Base-by-base conservation (phyloP, 2,329 filamentous ascomycete species). In the Aureobasidium mangrovei region DNA sequence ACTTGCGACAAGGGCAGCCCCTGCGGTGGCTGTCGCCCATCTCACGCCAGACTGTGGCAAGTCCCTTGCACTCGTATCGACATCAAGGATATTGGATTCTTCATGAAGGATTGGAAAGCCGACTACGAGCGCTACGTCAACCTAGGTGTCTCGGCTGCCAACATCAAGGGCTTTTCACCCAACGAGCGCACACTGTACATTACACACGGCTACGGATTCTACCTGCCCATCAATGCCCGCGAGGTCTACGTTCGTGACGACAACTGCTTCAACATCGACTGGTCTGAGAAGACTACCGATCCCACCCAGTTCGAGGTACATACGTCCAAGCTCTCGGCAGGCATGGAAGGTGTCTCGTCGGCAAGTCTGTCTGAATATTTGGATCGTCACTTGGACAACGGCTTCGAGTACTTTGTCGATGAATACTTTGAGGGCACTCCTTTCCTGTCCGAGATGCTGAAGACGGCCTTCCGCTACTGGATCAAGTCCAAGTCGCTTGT, bases 31-130 rank as follows among this genome's bases (percentile, higher is more conserved):
- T 97, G 91, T 75, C 88, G 95, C 74, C 91, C 91, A 48, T 95
- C 91, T 24, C 91, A 97, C 70, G 91, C 91, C 59, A 85, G 91
- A 60, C 78, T 97, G 51, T 97, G 91, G 91, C 91, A 96, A 73
- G 91, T 97, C 42, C 91, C 91, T 58, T 97, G 91, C 77, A 97
- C 91, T 39, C 87, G 91, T 58, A 95, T 96, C 66, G 91, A 96
- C 70, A 97, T 97, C 77, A 96, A 95, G 79, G 91, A 97, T 65
- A 95, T 97, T 65, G 88, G 84, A 41, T 95, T 94, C 72, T 97
- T 97, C 77, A 93, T 96, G 88, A 96, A 96, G 77, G 91, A 96
- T 71, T 97, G 91, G 91, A 95, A 91, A 74, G 91, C 90, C 42
- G 91, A 97, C 70, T 95, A 93, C 64, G 90, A 95, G 73, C 85